phyloP scores from a whole-genome alignment of 345 rosid species.

The Barbarea vulgaris region DNA sequence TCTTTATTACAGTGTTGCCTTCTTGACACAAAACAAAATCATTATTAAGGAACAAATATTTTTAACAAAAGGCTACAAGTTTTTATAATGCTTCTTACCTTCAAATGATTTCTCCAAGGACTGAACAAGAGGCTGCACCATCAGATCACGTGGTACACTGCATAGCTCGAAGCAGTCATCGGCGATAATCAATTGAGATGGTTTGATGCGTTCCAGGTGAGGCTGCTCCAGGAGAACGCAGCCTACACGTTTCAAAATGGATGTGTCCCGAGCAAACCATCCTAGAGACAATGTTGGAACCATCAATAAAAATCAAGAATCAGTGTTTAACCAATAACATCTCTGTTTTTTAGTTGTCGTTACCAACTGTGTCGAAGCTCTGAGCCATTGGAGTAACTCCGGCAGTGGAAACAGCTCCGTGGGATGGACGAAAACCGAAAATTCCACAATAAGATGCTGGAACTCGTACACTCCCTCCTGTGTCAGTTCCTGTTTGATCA shows the following conservation, averaged over 20 bases:
- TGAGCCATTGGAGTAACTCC: slow-evolving; percentile 90
- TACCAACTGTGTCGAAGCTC: slow-evolving; percentile 94
- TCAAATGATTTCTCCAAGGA: slow-evolving; percentile 64
- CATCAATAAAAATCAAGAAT: slow-evolving; percentile 14
- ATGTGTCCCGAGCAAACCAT: slow-evolving; percentile 89
- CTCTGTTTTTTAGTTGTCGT: slow-evolving; percentile 23
- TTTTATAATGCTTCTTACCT: slow-evolving; percentile 46
- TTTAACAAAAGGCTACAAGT: background rate
- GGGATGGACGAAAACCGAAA: slow-evolving; percentile 81
- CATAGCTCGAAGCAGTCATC: slow-evolving; percentile 74
- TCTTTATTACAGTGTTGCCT: slow-evolving; percentile 58
- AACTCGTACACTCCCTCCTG: slow-evolving; percentile 89
- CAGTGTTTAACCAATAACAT: background rate
- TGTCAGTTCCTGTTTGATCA: slow-evolving; percentile 70
- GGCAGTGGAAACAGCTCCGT: slow-evolving; percentile 51
- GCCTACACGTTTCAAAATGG: slow-evolving; percentile 66
- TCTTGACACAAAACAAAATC: slow-evolving; percentile 42
- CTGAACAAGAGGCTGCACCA: slow-evolving; percentile 53
- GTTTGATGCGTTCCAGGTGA: slow-evolving; percentile 37
- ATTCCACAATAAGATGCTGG: slow-evolving; percentile 86
- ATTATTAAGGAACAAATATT: background rate
- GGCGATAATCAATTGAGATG: slow-evolving; percentile 60
- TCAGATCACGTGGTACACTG: slow-evolving; percentile 56
- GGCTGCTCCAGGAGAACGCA: slow-evolving; percentile 57
- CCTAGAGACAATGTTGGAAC: slow-evolving; percentile 48